Evolutionary conservation across 1,139 yeast genomes (phyloP).

Genomic region (Lodderomyces theae): DNA sequence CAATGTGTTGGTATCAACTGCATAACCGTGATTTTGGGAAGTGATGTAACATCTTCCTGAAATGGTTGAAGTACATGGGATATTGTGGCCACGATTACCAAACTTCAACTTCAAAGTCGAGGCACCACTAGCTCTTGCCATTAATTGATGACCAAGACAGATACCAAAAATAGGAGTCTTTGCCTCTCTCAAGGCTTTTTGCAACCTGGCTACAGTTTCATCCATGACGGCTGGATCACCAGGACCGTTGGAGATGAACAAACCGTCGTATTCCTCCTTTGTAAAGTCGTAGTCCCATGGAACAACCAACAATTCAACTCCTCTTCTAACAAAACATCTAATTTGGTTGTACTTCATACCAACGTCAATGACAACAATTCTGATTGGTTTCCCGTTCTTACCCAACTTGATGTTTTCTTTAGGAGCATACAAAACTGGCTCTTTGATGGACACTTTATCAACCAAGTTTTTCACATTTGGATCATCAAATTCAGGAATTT

Average conservation of each 20-base stretch:
- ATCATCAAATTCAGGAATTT: conserved; percentile 84
- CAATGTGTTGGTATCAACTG: conserved; percentile 82
- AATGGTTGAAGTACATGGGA: conserved; percentile 91
- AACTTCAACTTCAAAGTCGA: conserved; percentile 86
- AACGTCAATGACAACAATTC: conserved; percentile 90
- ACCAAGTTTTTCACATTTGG: conserved; percentile 92
- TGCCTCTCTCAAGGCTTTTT: conserved; percentile 53
- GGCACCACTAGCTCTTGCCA: conserved; percentile 96
- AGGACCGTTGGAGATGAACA: conserved; percentile 97
- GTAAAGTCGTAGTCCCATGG: conserved; percentile 93
- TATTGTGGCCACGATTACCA: conserved; percentile 99
- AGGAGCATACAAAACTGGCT: conserved; percentile 69
- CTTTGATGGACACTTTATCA: conserved; percentile 77
- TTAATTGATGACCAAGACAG: conserved; percentile 96
- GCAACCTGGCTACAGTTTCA: conserved; percentile 58
- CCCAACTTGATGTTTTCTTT: conserved; percentile 49
- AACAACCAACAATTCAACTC: conserved; percentile 92
- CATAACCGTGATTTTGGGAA: conserved; percentile 98
- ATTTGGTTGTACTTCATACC: conserved; percentile 98
- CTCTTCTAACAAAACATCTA: conserved; percentile 93
- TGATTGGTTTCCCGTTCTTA: conserved; percentile 71
- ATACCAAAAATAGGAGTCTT: conserved; percentile 92
- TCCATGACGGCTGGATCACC: conserved; percentile 95
- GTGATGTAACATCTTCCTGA: conserved; percentile 98
- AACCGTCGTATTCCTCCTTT: conserved; percentile 81